Evolutionary conservation across 768 basidiomycete genomes (phyloP), one percentile per base, ranked within the genome.

Genomic region (Termitomyces sp.): DNA sequence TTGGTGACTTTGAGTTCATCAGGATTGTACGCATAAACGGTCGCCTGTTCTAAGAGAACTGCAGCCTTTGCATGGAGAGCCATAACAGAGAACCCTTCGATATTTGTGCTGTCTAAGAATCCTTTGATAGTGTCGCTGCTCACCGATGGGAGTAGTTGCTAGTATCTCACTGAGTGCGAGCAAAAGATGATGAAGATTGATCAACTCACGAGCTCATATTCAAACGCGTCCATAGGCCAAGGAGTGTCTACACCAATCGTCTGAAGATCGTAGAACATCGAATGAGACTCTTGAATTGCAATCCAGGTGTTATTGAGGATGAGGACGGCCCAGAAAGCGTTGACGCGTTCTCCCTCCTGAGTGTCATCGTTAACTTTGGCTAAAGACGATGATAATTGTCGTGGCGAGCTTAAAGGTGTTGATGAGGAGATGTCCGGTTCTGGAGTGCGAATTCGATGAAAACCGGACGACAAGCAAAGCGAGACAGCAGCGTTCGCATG

Each of bases 231-330:
- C 60, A 65, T 58, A 6, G 74, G 73, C 75, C 75, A 76, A 10
- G 74, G 74, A 5, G 72, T 72, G 54, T 76, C 74, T 46, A 75
- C 65, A 16, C 61, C 51, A 57, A 67, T 52, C 50, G 64, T 62
- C 16, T 74, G 66, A 26, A 75, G 72, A 54, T 73, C 71, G 51
- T 78, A 76, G 23, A 76, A 71, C 41, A 82, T 75, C 0, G 77
- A 74, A 10, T 79, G 75, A 2, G 74, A 72, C 33, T 76, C 78
- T 32, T 77, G 74, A 2, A 73, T 72, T 12, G 78, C 74, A 20
- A 76, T 69, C 78, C 79, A 82, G 58, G 73, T 77, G 41, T 77
- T 75, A 63, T 82, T 81, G 49, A 82, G 64, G 20, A 75, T 68
- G 5, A 74, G 60, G 0, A 69, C 70, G 7, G 71, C 68, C 73